Conservation (phyloP, 805 yeast species). For the Candida nitratophila region DNA sequence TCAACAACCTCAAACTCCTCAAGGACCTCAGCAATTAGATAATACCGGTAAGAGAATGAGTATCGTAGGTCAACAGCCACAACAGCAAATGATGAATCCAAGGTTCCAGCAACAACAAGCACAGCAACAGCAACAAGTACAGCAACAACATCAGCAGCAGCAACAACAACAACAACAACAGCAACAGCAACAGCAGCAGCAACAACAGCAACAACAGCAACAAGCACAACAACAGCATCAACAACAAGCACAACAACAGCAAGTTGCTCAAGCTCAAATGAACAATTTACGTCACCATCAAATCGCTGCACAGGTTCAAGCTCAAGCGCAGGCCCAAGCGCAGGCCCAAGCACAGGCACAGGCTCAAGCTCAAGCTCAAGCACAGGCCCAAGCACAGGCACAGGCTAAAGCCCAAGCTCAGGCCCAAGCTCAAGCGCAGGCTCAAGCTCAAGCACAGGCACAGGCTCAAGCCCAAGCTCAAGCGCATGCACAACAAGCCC, state of each 20-base stretch:
- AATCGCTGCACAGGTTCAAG: conserved; percentile 8
- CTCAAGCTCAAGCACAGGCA: conserved; percentile 6
- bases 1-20: conserved; percentile 4
- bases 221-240: not conserved
- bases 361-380: conserved; percentile 6
- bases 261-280: conserved; percentile 21
- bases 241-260: not conserved
- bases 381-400: conserved; percentile 2
- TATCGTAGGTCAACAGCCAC: conserved; percentile 1
- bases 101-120: too few species aligned
- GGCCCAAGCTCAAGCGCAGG: conserved; percentile 1
- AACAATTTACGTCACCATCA: conserved; percentile 19
- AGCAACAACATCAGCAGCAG: too few species aligned
- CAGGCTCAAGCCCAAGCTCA: conserved; percentile 14
- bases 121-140: too few species aligned
- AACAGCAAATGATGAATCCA: not conserved
- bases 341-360: conserved; percentile 15
- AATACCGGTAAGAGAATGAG: too few species aligned
- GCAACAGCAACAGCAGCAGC: conserved; percentile 15
- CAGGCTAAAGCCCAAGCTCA: conserved; percentile 11
- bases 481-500: conserved; percentile 1
- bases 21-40: conserved; percentile 8
- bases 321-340: conserved; percentile 11
- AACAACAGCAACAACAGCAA: conserved; percentile 15
- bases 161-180: too few species aligned